A percentile compares a stretch with the other conserved stretches of the same genome.
phyloP scores from a whole-genome alignment of 192 early-diverging fungal genomes.

The Coemansia sp. region DNA sequence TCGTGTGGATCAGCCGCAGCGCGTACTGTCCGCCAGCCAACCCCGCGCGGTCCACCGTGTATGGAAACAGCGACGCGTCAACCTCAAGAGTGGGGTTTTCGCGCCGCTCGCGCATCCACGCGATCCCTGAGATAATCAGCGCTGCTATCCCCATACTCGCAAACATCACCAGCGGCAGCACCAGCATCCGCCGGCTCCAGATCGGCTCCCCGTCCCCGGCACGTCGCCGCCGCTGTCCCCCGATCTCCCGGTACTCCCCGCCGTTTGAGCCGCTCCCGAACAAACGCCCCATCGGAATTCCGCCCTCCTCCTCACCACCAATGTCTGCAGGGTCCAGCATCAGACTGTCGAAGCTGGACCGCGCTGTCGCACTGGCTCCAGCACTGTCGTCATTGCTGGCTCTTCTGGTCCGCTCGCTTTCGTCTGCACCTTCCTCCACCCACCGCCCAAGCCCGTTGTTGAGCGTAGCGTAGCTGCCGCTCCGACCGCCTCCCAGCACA shows the following conservation, averaged over 20 bases:
- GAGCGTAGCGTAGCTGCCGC: background rate
- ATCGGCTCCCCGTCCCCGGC: conserved; percentile 26
- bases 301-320: background rate
- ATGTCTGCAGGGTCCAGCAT: background rate
- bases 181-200: conserved; percentile 38
- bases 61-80: conserved; percentile 31
- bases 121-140: conserved; percentile 15
- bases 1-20: conserved; percentile 58
- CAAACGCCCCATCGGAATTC: conserved; percentile 5
- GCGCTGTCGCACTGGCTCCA: background rate
- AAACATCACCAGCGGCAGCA: conserved; percentile 31
- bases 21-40: conserved; percentile 24
- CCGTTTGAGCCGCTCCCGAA: background rate
- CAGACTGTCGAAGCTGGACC: conserved; percentile 11
- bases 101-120: conserved; percentile 24
- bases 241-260: conserved; percentile 6
- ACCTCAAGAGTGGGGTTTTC: conserved; percentile 12
- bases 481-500: background rate
- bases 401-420: background rate
- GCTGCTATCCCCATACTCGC: conserved; percentile 20
- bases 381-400: background rate
- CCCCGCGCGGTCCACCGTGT: conserved; percentile 1
- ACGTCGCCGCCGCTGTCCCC: background rate
- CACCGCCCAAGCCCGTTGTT: background rate
- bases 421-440: background rate